Evolutionary conservation across 345 rosid species (phyloP).

Genomic region (Boechera stricta): DNA sequence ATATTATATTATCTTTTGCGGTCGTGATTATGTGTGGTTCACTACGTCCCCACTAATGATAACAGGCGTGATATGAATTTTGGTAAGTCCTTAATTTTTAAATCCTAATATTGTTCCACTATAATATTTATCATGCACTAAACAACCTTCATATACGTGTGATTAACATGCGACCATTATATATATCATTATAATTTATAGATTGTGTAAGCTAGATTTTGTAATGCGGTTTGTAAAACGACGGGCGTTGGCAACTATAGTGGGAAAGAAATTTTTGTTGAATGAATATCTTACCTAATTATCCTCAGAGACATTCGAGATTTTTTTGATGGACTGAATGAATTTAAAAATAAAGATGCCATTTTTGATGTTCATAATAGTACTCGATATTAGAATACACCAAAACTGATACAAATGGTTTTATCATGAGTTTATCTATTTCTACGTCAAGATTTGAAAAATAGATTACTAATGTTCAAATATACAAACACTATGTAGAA

Average conservation of each 20-base stretch:
- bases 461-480: not conserved
- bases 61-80: conserved; percentile 37
- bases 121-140: conserved; percentile 15
- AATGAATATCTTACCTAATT: not conserved
- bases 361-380: not conserved
- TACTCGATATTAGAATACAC: not conserved
- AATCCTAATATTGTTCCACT: conserved; percentile 25
- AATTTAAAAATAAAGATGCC: not conserved
- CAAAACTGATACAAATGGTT: not conserved
- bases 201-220: not conserved
- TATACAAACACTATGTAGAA: not conserved
- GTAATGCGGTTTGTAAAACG: conserved; percentile 20
- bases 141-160: conserved; percentile 1
- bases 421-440: not conserved
- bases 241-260: not conserved
- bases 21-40: conserved; percentile 40
- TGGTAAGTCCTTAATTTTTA: conserved; percentile 20
- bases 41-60: conserved; percentile 41
- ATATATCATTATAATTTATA: conserved; percentile 10
- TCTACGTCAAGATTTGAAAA: not conserved
- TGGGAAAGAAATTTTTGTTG: not conserved
- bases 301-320: not conserved
- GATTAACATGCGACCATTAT: conserved; percentile 3
- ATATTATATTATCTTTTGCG: conserved; percentile 14
- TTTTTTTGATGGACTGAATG: not conserved